Evolutionary conservation across 192 early-diverging fungal genomes (phyloP).

Genomic region (Allomyces macrogynus): DNA sequence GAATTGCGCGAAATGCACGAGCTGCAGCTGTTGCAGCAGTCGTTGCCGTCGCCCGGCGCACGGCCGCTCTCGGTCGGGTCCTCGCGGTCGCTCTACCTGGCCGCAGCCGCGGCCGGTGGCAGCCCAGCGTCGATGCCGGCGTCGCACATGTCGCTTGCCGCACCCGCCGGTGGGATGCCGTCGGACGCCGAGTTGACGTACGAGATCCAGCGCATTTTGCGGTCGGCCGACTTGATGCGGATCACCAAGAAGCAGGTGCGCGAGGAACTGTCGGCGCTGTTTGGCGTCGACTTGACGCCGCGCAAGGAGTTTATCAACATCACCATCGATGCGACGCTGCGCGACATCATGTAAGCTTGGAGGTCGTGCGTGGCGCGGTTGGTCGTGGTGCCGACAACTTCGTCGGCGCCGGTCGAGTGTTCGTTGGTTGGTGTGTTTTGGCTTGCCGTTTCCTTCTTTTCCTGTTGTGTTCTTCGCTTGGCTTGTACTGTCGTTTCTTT

Average conservation of each 20-base stretch:
- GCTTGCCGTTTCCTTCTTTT: too few relatives aligned
- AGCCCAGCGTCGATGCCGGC: neutral
- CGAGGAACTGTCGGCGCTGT: conserved; percentile 54
- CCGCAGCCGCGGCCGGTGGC: neutral
- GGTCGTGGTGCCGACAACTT: too few relatives aligned
- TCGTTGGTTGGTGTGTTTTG: too few relatives aligned
- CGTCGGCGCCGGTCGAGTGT: too few relatives aligned
- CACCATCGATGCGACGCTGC: conserved; percentile 49
- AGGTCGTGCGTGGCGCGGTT: too few relatives aligned
- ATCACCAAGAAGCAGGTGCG: conserved; percentile 79
- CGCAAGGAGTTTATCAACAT: conserved; percentile 74
- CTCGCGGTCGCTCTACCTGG: neutral
- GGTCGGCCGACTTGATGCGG: conserved; percentile 41
- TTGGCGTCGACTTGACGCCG: conserved; percentile 62
- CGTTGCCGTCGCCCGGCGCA: neutral
- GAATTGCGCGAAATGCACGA: conserved; percentile 1
- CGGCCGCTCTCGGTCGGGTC: neutral
- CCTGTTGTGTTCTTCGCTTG: too few relatives aligned
- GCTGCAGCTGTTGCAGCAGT: neutral
- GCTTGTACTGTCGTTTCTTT: too few relatives aligned
- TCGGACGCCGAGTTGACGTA: conserved; percentile 54
- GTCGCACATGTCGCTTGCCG: neutral
- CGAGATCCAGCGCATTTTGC: conserved; percentile 50
- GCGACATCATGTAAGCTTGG: conserved; percentile 15
- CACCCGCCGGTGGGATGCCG: conserved; percentile 17